phyloP scores from a whole-genome alignment of 2,329 filamentous ascomycete species.

The Aspergillus thermomutatus region DNA sequence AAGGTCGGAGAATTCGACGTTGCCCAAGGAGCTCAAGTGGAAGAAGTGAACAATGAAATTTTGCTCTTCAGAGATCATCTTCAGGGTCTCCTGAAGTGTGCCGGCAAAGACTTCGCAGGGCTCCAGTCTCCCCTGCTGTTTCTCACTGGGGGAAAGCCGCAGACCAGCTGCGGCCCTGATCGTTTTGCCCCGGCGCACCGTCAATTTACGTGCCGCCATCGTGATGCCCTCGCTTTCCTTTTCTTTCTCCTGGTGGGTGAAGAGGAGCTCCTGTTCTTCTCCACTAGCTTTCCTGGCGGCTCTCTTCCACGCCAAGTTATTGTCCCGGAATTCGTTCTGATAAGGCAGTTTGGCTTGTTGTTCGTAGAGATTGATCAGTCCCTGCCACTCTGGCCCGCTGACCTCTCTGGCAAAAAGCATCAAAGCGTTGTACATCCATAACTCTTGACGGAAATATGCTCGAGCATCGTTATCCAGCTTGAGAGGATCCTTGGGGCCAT shows the following conservation, averaged over 20 bases:
- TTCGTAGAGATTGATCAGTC: conserved; percentile 75
- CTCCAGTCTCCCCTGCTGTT: conserved; percentile 62
- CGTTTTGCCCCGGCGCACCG: conserved; percentile 90
- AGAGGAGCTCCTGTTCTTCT: conserved; percentile 81
- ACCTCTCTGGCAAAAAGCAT: conserved; percentile 86
- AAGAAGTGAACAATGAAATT: conserved; percentile 98
- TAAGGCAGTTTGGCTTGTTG: conserved; percentile 73
- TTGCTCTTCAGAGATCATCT: conserved; percentile 85
- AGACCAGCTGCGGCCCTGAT: conserved; percentile 44
- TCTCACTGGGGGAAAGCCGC: conserved; percentile 46
- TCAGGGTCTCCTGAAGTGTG: conserved; percentile 76
- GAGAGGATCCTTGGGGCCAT: conserved; percentile 37
- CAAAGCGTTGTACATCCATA: conserved; percentile 87
- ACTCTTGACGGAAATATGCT: conserved; percentile 64
- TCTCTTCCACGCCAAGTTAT: conserved; percentile 74
- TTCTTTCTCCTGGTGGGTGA: conserved; percentile 86
- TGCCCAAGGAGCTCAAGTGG: conserved; percentile 82
- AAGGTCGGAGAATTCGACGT: conserved; percentile 77
- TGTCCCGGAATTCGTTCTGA: conserved; percentile 75
- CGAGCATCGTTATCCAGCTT: conserved; percentile 71
- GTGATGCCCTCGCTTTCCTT: conserved; percentile 67
- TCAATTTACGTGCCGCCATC: conserved; percentile 79
- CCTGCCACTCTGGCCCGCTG: conserved; percentile 76
- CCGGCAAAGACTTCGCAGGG: conserved; percentile 79
- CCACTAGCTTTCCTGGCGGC: conserved; percentile 70